Evolutionary conservation across 192 early-diverging fungal species (phyloP).

Genomic region (Podila epicladia): DNA sequence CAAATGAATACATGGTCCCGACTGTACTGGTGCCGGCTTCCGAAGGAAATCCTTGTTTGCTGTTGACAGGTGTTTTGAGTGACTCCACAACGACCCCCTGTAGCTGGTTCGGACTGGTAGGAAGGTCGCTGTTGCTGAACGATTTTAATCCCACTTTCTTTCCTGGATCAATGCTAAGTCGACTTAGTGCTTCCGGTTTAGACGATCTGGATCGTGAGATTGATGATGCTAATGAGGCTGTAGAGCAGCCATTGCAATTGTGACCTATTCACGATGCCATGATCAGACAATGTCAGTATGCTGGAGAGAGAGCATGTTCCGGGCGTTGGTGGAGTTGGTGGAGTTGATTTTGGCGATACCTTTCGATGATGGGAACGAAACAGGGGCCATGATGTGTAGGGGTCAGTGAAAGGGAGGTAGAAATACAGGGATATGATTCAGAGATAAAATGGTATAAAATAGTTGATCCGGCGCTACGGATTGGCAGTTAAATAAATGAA

Average conservation of each 20-base stretch:
- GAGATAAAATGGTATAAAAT: background rate
- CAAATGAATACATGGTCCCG: background rate
- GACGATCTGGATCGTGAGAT: background rate
- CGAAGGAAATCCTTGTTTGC: background rate
- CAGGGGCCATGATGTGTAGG: background rate
- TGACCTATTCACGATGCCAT: too few species aligned
- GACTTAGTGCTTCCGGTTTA: background rate
- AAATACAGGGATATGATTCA: background rate
- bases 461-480: too few species aligned
- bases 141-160: background rate
- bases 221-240: background rate
- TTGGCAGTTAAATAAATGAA: too few species aligned
- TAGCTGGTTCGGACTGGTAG: conserved; percentile 25
- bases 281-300: too few species aligned
- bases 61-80: conserved; percentile 13
- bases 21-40: background rate
- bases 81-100: conserved; percentile 35
- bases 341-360: too few species aligned
- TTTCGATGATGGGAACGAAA: background rate
- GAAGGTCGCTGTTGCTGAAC: background rate
- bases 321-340: too few species aligned
- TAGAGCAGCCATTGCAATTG: background rate
- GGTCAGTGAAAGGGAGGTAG: background rate
- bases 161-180: background rate
- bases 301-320: too few species aligned